Evolutionary conservation across 2,329 filamentous ascomycete genomes (phyloP).

Genomic region (Drechmeria coniospora): DNA sequence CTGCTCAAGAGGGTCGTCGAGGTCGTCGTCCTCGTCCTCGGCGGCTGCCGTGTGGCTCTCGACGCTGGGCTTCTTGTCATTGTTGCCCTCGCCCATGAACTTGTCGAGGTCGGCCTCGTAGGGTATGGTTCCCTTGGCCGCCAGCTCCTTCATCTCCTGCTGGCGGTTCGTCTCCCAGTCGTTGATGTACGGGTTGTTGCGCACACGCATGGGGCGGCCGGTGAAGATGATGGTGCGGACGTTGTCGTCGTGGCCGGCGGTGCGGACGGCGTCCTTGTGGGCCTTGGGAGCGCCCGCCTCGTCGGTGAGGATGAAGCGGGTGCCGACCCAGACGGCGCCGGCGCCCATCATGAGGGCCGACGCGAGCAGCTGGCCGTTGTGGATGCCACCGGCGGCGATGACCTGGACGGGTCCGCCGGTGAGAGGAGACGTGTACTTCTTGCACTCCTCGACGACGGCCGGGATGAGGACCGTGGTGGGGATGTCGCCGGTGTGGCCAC

Average conservation of each 20-base stretch:
- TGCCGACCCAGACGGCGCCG: conserved; percentile 88
- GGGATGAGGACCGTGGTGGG: conserved; percentile 88
- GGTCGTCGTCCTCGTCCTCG: conserved; percentile 50
- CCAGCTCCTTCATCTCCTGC: conserved; percentile 84
- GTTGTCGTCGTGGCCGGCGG: conserved; percentile 87
- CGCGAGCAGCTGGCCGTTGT: conserved; percentile 80
- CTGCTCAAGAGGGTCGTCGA: conserved; percentile 82
- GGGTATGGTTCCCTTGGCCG: conserved; percentile 75
- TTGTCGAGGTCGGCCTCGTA: conserved; percentile 91
- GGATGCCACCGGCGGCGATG: conserved; percentile 84
- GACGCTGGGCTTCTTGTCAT: conserved; percentile 40
- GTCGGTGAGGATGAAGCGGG: conserved; percentile 82
- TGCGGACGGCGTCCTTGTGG: conserved; percentile 91
- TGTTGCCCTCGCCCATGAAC: conserved; percentile 44
- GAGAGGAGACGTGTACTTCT: conserved; percentile 70
- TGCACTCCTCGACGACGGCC: conserved; percentile 67
- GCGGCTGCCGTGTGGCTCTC: conserved; percentile 45
- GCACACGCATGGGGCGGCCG: conserved; percentile 82
- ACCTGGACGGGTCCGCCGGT: conserved; percentile 82
- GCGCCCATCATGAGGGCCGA: conserved; percentile 88
- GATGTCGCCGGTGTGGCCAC: conserved; percentile 89
- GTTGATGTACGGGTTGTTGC: conserved; percentile 82
- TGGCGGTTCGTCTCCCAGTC: conserved; percentile 93
- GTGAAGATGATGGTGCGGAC: conserved; percentile 98
- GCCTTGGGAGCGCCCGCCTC: conserved; percentile 87